Evolutionary conservation across 768 basidiomycete species (phyloP).

Genomic region (Leccinum disarticulatum): DNA sequence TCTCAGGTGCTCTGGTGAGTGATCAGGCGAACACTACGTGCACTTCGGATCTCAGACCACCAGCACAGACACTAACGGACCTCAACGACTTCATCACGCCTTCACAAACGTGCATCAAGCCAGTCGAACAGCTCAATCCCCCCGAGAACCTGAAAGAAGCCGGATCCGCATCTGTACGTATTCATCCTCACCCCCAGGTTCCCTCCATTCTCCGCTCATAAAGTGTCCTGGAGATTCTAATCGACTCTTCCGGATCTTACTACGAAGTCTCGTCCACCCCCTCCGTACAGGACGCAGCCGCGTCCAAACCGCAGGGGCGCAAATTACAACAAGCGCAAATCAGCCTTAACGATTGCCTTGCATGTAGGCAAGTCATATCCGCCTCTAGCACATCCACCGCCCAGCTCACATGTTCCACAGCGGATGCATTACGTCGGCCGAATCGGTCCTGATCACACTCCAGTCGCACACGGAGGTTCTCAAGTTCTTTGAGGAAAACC

Average conservation of each 20-base stretch:
- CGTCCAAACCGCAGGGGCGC: slow-evolving; percentile 34
- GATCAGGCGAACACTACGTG: neutral
- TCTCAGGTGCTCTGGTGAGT: slow-evolving; percentile 82
- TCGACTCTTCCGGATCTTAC: slow-evolving; percentile 84
- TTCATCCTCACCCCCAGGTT: slow-evolving; percentile 1
- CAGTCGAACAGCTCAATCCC: slow-evolving; percentile 60
- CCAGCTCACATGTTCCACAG: slow-evolving; percentile 40
- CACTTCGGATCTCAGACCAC: slow-evolving; percentile 9
- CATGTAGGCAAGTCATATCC: slow-evolving; percentile 76
- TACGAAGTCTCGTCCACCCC: slow-evolving; percentile 66
- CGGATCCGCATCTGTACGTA: slow-evolving; percentile 44
- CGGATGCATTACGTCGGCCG: slow-evolving; percentile 98
- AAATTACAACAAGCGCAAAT: slow-evolving; percentile 94
- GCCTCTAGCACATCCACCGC: neutral
- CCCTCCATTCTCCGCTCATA: slow-evolving; percentile 1
- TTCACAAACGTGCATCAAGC: slow-evolving; percentile 96
- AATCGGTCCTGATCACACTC: slow-evolving; percentile 93
- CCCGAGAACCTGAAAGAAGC: slow-evolving; percentile 41
- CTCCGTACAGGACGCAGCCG: slow-evolving; percentile 13
- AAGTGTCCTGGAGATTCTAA: slow-evolving; percentile 60
- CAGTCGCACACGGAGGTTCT: slow-evolving; percentile 95
- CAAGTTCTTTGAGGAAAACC: slow-evolving; percentile 65
- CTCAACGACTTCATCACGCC: slow-evolving; percentile 97
- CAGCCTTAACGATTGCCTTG: slow-evolving; percentile 95
- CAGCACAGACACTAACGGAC: slow-evolving; percentile 77